These are phyloP conservation scores for Papiliotrema nemorosa DNA, from an alignment of 1,284 basidiomycete genomes.

Conservation along the genomic window DNA sequence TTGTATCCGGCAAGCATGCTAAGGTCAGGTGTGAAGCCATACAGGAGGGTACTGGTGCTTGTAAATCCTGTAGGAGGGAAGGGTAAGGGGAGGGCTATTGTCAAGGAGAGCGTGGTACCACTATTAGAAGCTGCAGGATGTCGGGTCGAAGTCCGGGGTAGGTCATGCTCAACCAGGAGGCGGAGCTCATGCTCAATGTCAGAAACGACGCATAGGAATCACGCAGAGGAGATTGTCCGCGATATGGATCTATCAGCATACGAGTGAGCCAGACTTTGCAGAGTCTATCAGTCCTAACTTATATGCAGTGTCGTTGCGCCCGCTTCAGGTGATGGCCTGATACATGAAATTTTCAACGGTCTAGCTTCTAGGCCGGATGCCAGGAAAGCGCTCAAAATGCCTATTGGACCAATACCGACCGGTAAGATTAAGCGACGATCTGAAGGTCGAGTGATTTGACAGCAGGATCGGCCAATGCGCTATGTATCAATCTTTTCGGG, in stretches of 20 bases:
- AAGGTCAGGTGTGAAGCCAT: conserved; percentile 54
- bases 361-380: conserved; percentile 71
- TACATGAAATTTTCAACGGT: conserved; percentile 92
- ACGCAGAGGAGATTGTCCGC: conserved; percentile 69
- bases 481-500: conserved; percentile 49
- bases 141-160: conserved; percentile 60
- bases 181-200: conserved; percentile 2
- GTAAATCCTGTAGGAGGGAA: conserved; percentile 86
- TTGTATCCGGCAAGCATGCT: not conserved
- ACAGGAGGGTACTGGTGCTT: conserved; percentile 63
- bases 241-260: conserved; percentile 59
- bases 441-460: not conserved
- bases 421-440: conserved; percentile 54
- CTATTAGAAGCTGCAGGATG: conserved; percentile 76
- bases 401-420: conserved; percentile 81
- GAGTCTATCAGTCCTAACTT: not conserved
- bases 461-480: conserved; percentile 49
- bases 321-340: conserved; percentile 83
- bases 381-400: conserved; percentile 65
- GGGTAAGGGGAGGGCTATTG: conserved; percentile 66
- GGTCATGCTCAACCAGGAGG: conserved; percentile 41
- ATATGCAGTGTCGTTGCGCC: conserved; percentile 62
- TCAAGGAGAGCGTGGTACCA: conserved; percentile 67
- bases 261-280: conserved; percentile 51
- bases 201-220: conserved; percentile 70